Evolutionary conservation across 2,329 filamentous ascomycete genomes (phyloP), one percentile per base, ranked within the genome.

Genomic region (Fusarium udum): DNA sequence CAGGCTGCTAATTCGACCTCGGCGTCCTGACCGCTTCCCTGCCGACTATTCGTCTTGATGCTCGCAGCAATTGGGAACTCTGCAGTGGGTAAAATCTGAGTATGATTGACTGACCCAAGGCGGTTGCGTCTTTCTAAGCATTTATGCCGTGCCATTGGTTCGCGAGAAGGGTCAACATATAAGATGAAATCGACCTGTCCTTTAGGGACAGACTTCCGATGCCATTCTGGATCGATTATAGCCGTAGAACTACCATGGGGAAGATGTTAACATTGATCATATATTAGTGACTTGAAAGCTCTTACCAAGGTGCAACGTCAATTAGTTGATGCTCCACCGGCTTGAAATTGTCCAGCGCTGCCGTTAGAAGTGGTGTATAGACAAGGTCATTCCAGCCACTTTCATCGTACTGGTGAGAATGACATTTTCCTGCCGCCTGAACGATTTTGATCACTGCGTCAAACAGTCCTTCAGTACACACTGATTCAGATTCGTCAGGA

Each of bases 231-330:
- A 22, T 52, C 22, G 11, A 52, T 16, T 37, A 16, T 24, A 14
- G 49, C 49, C 4, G 15, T 22, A 4, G 48, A n/a, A 4, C 28
- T 49, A 10, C 5, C 1, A 32, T 15, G 20, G 3, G 7, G 9
- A 49, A 7, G 20, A 7, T 24, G 8, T 34, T 24, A 51, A 8
- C 9, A 3, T 32, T 12, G 32, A 51, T 4, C 16, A 7, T 51
- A 4, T 1, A 28, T 11, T 11, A 1, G 9, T 20, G 45, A 4
- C 20, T 48, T 26, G 2, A 2, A 1, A 18, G 7, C 1, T 24
- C 48, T 52, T 52, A 36, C 32, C n/a, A 52, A 34, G 32, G 48
- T 13, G 31, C 31, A 36, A 52, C 9, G 6, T 52, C n/a, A 3
- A n/a, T 11, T 7, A 16, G 15, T 1, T 42, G 22, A 42, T n/a